Evolutionary conservation across 2,329 filamentous ascomycete genomes (phyloP).

Genomic region (Penicillium decumbens): DNA sequence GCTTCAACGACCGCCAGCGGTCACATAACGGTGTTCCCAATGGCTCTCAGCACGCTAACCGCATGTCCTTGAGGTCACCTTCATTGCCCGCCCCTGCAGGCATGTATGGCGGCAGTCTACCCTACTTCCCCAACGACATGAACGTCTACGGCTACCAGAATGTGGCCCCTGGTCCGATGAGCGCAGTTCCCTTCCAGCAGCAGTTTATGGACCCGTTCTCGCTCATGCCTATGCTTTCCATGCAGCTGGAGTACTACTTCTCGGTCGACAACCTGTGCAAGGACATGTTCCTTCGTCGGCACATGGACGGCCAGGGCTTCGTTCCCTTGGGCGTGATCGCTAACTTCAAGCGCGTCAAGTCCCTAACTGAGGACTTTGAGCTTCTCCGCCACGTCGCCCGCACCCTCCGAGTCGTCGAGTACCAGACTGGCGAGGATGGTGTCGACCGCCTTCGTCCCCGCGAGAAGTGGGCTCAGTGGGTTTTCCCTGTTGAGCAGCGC

Average conservation of each 20-base stretch:
- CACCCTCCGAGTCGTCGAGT: slow-evolving; percentile 68
- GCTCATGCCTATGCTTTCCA: slow-evolving; percentile 55
- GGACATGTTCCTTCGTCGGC: slow-evolving; percentile 77
- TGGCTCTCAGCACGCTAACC: slow-evolving; percentile 44
- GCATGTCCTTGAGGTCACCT: slow-evolving; percentile 55
- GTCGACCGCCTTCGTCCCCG: slow-evolving; percentile 71
- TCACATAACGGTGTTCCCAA: slow-evolving; percentile 38
- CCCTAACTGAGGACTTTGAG: slow-evolving; percentile 66
- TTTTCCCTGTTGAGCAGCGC: slow-evolving; percentile 67
- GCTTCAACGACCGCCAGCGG: slow-evolving; percentile 42
- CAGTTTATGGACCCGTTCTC: slow-evolving; percentile 54
- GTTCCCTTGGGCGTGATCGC: slow-evolving; percentile 75
- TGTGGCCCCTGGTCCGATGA: slow-evolving; percentile 52
- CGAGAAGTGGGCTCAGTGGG: slow-evolving; percentile 74
- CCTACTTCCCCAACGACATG: slow-evolving; percentile 44
- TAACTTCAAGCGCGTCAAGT: slow-evolving; percentile 78
- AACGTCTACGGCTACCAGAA: slow-evolving; percentile 55
- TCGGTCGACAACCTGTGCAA: slow-evolving; percentile 94
- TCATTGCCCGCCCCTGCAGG: slow-evolving; percentile 54
- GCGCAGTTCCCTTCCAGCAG: slow-evolving; percentile 54
- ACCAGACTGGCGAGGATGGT: slow-evolving; percentile 68
- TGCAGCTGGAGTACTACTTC: slow-evolving; percentile 85
- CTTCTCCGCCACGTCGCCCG: slow-evolving; percentile 71
- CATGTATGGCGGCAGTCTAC: slow-evolving; percentile 40
- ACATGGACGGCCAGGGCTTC: slow-evolving; percentile 95